Evolutionary conservation across 2,329 filamentous ascomycete genomes (phyloP).

Genomic region (Blumeriella jaapii): DNA sequence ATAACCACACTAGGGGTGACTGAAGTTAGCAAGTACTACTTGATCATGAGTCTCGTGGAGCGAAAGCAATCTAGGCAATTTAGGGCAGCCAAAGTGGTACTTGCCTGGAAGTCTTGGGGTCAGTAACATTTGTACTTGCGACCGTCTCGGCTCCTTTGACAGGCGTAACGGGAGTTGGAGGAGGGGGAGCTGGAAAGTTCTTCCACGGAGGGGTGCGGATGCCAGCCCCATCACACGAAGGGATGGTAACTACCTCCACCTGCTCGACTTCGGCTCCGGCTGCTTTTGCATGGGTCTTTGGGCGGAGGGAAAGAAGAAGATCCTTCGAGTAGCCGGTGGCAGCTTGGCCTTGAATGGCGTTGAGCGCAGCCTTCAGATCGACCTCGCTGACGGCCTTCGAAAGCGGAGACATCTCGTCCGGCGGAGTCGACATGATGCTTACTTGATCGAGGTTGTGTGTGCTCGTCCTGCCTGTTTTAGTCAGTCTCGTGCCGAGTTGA

Average conservation of each 20-base stretch:
- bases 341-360: conserved; percentile 2
- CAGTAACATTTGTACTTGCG: background rate
- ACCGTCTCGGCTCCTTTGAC: background rate
- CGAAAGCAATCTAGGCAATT: no score
- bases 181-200: conserved; percentile 10
- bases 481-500: conserved; percentile 1
- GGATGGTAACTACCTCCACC: conserved; percentile 5
- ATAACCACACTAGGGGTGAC: no score
- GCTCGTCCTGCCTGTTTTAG: background rate
- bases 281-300: background rate
- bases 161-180: conserved; percentile 12
- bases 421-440: conserved; percentile 5
- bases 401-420: conserved; percentile 8
- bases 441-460: background rate
- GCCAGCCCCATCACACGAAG: conserved; percentile 7
- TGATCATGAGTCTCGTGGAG: no score
- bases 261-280: conserved; percentile 9
- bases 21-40: no score
- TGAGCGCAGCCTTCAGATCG: conserved; percentile 14
- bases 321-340: conserved; percentile 13
- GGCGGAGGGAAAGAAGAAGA: conserved; percentile 13
- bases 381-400: conserved; percentile 20
- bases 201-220: conserved; percentile 10
- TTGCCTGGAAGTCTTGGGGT: no score
- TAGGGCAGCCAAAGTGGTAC: no score